Conservation (phyloP, 139 green algal genomes). For the Deuterostichococcus epilithicus region DNA sequence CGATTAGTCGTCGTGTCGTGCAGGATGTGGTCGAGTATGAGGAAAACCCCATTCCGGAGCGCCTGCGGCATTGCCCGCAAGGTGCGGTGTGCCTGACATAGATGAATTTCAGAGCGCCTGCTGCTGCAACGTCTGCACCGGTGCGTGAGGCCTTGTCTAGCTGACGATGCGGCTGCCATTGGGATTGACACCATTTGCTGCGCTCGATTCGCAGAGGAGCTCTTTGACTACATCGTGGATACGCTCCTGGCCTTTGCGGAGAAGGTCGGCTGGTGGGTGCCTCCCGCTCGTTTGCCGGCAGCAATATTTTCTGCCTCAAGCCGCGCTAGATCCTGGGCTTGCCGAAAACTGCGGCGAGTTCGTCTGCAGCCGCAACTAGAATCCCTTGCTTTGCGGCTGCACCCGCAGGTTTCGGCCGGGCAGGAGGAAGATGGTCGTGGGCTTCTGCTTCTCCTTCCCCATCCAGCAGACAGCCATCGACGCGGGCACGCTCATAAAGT, state of each 20-base stretch:
- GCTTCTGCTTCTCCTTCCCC: conserved; percentile 88
- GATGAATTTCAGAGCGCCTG: too few relatives aligned
- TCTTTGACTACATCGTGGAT: conserved; percentile 75
- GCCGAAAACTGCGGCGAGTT: too few relatives aligned
- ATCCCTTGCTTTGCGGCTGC: neutral
- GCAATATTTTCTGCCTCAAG: too few relatives aligned
- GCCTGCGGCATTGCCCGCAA: conserved; percentile 25
- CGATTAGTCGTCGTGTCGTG: conserved; percentile 12
- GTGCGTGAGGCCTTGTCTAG: too few relatives aligned
- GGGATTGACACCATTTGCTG: neutral
- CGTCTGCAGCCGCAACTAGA: neutral
- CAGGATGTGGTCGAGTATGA: conserved; percentile 38
- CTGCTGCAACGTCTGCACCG: too few relatives aligned
- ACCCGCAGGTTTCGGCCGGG: neutral
- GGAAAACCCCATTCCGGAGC: conserved; percentile 46
- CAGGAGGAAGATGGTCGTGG: conserved; percentile 36
- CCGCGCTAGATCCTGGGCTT: too few relatives aligned
- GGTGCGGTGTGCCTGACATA: conserved; percentile 13
- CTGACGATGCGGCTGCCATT: neutral
- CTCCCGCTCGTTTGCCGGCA: too few relatives aligned
- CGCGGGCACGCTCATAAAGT: conserved; percentile 66
- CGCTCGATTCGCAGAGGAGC: conserved; percentile 18
- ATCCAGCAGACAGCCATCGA: conserved; percentile 69
- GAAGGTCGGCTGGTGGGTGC: neutral
- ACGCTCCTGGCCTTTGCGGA: conserved; percentile 38